Evolutionary conservation across 2,329 filamentous ascomycete genomes (phyloP).

Genomic region (Aureobasidium subglaciale): DNA sequence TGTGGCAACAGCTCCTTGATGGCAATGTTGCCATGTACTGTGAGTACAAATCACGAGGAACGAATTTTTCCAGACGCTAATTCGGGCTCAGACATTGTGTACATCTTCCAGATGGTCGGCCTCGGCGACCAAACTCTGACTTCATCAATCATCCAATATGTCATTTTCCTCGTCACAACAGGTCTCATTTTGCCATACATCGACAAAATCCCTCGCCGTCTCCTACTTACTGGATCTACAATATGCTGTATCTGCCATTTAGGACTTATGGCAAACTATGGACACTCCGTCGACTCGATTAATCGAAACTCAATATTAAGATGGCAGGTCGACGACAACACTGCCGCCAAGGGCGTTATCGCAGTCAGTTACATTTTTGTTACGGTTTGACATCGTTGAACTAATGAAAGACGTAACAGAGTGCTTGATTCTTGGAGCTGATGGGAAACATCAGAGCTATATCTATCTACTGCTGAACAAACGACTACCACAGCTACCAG

Average conservation of each 20-base stretch:
- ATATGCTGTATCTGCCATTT: conserved; percentile 41
- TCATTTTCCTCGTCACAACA: conserved; percentile 36
- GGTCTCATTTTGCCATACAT: conserved; percentile 33
- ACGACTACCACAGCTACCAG: too few relatives aligned
- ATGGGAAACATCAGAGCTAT: too few relatives aligned
- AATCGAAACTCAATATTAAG: conserved; percentile 43
- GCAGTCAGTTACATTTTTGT: conserved; percentile 59
- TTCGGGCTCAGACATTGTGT: conserved; percentile 40
- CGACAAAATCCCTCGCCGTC: conserved; percentile 32
- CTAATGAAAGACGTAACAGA: too few relatives aligned
- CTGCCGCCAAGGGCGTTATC: conserved; percentile 54
- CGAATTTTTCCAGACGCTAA: not conserved
- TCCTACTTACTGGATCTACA: conserved; percentile 35
- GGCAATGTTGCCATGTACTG: conserved; percentile 32
- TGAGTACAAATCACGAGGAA: too few relatives aligned
- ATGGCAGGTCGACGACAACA: conserved; percentile 41
- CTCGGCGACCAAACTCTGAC: conserved; percentile 45
- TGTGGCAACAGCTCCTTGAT: conserved; percentile 47
- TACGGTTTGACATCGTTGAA: too few relatives aligned
- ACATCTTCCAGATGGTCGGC: conserved; percentile 54
- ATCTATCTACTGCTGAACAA: too few relatives aligned
- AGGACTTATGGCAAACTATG: conserved; percentile 37
- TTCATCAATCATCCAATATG: conserved; percentile 34
- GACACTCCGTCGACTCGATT: conserved; percentile 36
- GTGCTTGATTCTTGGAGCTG: too few relatives aligned